Base-by-base conservation (phyloP, 805 yeast species). In the Wickerhamiella slavikovae region DNA sequence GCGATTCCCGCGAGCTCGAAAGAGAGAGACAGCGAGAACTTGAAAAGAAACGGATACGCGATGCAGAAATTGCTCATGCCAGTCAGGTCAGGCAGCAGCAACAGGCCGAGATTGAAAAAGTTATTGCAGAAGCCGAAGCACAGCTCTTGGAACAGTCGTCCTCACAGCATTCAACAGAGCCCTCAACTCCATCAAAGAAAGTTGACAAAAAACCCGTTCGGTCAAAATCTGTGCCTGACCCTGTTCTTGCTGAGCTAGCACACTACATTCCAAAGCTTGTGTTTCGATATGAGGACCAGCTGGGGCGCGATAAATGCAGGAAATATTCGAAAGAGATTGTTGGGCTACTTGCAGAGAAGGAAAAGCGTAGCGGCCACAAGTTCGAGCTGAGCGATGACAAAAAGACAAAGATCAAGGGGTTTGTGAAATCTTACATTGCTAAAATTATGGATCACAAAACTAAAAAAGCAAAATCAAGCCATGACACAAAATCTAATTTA, bases 241-340 rank as follows among this genome's bases (percentile, higher is more conserved):
- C 30, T 7, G 39, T 29, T 17, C 31, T 34, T 13, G 25, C 35
- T 7, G 14, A 57, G 19, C 68, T 85, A 46, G 95, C 94, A 2
- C 52, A 60, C 11, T 58, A 67, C 40, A 76, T 85, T 8, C 95
- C 95, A 7, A 80, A 82, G 42, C 50, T 76, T 44, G 58, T 83
- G 31, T 69, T 70, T 38, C 67, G 66, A 39, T 68, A 74, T 48
- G 73, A 68, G 38, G 46, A 57, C 2, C 71, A 68, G 31, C 57
- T 85, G 15, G 82, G 80, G 4, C 70, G 68, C 34, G 92, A 76
- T 4, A 61, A 68, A 32, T 44, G 79, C 29, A 85, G 83, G 51
- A 62, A 62, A 22, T 74, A 82, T 51, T 78, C 93, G 2, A 65
- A 68, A 35, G 93, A 82, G 29, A 68, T 85, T 33, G 80, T 73